Conservation (phyloP, 2,329 filamentous ascomycete genomes). For the Penicillium brasilianum region DNA sequence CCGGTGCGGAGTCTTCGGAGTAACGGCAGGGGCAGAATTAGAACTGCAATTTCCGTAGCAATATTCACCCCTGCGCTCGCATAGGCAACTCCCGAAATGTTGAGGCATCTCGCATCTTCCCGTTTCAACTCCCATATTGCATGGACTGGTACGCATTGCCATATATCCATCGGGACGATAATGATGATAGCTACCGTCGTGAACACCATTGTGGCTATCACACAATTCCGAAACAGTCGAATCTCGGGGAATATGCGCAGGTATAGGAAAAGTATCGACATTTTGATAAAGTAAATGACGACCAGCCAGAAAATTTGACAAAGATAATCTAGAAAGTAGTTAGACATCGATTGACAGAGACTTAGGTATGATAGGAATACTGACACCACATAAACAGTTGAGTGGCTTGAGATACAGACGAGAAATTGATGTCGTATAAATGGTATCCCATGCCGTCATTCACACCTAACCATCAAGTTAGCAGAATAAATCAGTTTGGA, state of each 20-base stretch:
- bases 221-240: conserved; percentile 12
- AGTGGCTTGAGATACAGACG: conserved; percentile 3
- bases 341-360: not conserved
- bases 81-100: conserved; percentile 9
- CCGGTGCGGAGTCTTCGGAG: conserved; percentile 9
- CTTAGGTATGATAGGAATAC: not conserved
- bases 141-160: conserved; percentile 14
- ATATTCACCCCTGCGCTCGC: conserved; percentile 16
- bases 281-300: conserved; percentile 19
- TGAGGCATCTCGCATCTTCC: conserved; percentile 10
- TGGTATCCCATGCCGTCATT: conserved; percentile 15
- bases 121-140: conserved; percentile 12
- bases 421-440: conserved; percentile 14
- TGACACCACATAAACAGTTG: conserved; percentile 12
- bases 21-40: conserved; percentile 13
- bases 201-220: conserved; percentile 6
- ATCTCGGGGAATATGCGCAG: conserved; percentile 26
- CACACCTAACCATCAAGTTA: not conserved
- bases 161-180: conserved; percentile 14
- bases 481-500: not conserved
- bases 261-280: conserved; percentile 26
- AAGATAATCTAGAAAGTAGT: not conserved
- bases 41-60: conserved; percentile 12
- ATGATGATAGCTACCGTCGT: conserved; percentile 1
- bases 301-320: conserved; percentile 26